Evolutionary conservation across 352 stramenopile species (phyloP), one percentile per base, ranked within the genome.

Genomic region (Pythium chondricola): DNA sequence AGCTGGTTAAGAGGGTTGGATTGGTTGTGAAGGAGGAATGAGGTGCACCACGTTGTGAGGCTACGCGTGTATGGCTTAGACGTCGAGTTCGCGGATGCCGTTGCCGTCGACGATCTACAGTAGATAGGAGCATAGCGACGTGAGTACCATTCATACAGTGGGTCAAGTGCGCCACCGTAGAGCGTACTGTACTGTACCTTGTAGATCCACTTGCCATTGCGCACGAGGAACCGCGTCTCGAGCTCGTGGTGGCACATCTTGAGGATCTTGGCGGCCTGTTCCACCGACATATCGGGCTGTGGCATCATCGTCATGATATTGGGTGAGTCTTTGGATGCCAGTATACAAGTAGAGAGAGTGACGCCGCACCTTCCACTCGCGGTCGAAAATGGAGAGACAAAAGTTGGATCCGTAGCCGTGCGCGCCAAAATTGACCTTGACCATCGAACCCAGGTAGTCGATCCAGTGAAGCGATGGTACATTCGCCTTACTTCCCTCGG

Each of bases 381-480:
- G 68, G 60, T 95, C 83, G 29, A 95, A 90, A 56, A 95, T 93
- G 30, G 75, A 89, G 9, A 92, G 63, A 50, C 77, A 91, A 40
- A 95, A 95, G 66, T 93, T 59, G 10, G 83, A 44, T 43, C 77
- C 83, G 58, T 92, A 95, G 56, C 83, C 83, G 57, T 95, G 83
- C 17, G 71, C 80, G 31, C 83, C 83, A 50, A 83, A 95, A 77
- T 93, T 93, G 48, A 91, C 74, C 59, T 89, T 91, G 38, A 62
- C 75, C 69, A 95, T 88, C 41, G 83, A 52, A 48, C 80, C 82
- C 0, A 95, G 49, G 66, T 95, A 95, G 54, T 95, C 85, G 36
- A 95, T 86, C 76, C 83, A 94, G 74, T 96, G 80, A 31, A 96
- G 70, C 55, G 69, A 89, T 13, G 81, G 82, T 48, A 78, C 58